A percentile compares a stretch with the other conserved stretches of the same genome.
These are phyloP conservation scores for Grosmannia penicillata DNA, from an alignment of 2,329 filamentous ascomycete genomes.

Conservation along the genomic window DNA sequence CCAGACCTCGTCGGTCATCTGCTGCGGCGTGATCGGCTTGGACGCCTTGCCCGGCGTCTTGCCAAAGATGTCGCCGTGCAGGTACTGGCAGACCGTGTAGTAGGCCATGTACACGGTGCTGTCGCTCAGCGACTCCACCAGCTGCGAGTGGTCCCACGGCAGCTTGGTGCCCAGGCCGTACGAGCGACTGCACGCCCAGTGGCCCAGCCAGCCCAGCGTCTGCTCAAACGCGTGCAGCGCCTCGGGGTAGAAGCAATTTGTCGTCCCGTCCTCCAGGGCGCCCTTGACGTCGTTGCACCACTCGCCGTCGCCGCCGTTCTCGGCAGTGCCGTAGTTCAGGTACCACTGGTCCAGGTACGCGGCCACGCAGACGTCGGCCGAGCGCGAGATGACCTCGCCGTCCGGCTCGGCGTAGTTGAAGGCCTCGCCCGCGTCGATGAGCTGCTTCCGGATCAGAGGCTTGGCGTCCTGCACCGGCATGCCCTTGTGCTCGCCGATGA, in stretches of 20 bases:
- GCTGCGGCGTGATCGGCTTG: constrained; percentile 58
- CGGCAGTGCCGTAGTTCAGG: constrained; percentile 53
- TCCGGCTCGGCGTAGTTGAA: constrained; percentile 93
- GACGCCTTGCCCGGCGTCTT: constrained; percentile 43
- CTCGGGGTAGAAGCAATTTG: constrained; percentile 61
- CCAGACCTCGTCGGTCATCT: constrained; percentile 93
- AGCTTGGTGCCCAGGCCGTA: constrained; percentile 74
- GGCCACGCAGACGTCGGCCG: constrained; percentile 54
- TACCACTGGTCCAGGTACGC: constrained; percentile 96
- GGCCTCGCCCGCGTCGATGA: constrained; percentile 64
- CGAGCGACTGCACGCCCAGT: constrained; percentile 87
- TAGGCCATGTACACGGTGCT: constrained; percentile 86
- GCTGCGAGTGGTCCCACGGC: constrained; percentile 80
- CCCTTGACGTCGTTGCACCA: constrained; percentile 68
- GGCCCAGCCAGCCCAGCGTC: constrained; percentile 81
- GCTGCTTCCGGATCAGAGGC: constrained; percentile 61
- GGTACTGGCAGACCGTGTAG: constrained; percentile 49
- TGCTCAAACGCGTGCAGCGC: constrained; percentile 70
- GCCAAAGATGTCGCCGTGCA: constrained; percentile 81
- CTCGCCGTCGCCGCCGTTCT: constrained; percentile 51
- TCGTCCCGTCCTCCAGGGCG: constrained; percentile 33
- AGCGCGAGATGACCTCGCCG: constrained; percentile 74
- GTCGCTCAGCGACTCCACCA: constrained; percentile 81
- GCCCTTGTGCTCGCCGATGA: constrained; percentile 76
- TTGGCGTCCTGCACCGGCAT: constrained; percentile 73